phyloP scores from a whole-genome alignment of 2,329 filamentous ascomycete species.

The Celoporthe dispersa region DNA sequence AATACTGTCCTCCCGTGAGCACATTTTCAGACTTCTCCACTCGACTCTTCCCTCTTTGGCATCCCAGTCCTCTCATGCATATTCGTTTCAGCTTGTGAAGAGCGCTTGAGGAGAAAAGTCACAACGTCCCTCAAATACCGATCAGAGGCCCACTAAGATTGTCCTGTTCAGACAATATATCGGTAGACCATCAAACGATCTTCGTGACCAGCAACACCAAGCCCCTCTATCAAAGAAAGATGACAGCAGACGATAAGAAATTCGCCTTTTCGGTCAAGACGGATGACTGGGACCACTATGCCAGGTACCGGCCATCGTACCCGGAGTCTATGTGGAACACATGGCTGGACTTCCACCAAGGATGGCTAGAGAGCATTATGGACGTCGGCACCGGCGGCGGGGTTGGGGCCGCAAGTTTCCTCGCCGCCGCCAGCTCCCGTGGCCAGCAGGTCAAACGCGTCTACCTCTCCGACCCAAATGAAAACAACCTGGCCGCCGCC shows the following conservation, averaged over 20 bases:
- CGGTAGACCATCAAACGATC: neutral
- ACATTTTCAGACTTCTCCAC: neutral
- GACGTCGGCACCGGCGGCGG: conserved; percentile 28
- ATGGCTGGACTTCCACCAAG: conserved; percentile 26
- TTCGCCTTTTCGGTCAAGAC: conserved; percentile 22
- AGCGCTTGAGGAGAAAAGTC: neutral
- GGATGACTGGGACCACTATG: conserved; percentile 26
- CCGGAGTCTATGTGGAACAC: conserved; percentile 22
- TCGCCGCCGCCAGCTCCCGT: conserved; percentile 6
- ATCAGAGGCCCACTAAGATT: neutral
- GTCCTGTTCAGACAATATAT: neutral
- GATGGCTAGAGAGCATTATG: conserved; percentile 14
- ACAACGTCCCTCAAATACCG: neutral
- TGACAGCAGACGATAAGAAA: conserved; percentile 11
- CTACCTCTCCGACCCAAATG: conserved; percentile 26
- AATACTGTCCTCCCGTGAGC: conserved; percentile 5
- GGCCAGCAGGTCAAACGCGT: conserved; percentile 20
- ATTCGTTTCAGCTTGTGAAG: neutral
- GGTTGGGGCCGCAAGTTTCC: conserved; percentile 19
- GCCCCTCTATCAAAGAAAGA: neutral
- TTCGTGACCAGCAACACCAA: neutral
- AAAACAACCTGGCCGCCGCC: conserved; percentile 19
- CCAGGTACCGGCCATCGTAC: conserved; percentile 22
- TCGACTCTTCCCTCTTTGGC: neutral
- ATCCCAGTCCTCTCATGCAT: neutral